Evolutionary conservation across 2,329 filamentous ascomycete species (phyloP).

Genomic region (Plenodomus tracheiphilus): DNA sequence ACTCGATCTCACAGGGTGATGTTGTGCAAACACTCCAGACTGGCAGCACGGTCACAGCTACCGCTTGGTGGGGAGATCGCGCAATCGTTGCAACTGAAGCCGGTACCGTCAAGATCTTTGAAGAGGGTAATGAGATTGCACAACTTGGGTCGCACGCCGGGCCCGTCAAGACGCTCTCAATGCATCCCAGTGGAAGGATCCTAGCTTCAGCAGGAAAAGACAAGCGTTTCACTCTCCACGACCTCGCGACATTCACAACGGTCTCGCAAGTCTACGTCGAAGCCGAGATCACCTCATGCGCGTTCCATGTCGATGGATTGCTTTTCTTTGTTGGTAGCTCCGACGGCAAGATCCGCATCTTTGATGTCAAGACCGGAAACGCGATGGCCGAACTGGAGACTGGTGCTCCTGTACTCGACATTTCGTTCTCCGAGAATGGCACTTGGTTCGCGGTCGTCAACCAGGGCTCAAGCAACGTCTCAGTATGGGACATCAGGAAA

Average conservation of each 20-base stretch:
- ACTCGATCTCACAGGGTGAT: constrained; percentile 75
- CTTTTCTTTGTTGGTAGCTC: constrained; percentile 83
- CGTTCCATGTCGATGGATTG: constrained; percentile 97
- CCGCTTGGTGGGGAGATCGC: constrained; percentile 67
- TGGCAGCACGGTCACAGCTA: constrained; percentile 68
- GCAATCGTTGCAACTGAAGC: constrained; percentile 74
- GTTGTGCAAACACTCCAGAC: constrained; percentile 69
- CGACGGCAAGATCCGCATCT: constrained; percentile 83
- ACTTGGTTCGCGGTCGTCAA: constrained; percentile 89
- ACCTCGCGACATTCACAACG: constrained; percentile 67
- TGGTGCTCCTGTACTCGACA: constrained; percentile 68
- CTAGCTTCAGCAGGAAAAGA: constrained; percentile 86
- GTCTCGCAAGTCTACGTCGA: constrained; percentile 80
- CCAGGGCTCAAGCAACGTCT: constrained; percentile 75
- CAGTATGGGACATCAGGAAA: constrained; percentile 91
- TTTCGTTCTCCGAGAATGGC: constrained; percentile 94
- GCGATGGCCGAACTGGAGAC: constrained; percentile 73
- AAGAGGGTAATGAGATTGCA: constrained; percentile 69
- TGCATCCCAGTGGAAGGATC: constrained; percentile 82
- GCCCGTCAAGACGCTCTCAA: constrained; percentile 72
- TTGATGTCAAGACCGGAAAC: constrained; percentile 79
- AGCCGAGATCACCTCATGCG: constrained; percentile 73
- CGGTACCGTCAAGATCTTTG: constrained; percentile 78
- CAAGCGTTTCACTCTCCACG: constrained; percentile 91
- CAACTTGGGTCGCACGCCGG: constrained; percentile 83